phyloP scores from a whole-genome alignment of 495 filamentous ascomycete species.

The Penicillium silybi region DNA sequence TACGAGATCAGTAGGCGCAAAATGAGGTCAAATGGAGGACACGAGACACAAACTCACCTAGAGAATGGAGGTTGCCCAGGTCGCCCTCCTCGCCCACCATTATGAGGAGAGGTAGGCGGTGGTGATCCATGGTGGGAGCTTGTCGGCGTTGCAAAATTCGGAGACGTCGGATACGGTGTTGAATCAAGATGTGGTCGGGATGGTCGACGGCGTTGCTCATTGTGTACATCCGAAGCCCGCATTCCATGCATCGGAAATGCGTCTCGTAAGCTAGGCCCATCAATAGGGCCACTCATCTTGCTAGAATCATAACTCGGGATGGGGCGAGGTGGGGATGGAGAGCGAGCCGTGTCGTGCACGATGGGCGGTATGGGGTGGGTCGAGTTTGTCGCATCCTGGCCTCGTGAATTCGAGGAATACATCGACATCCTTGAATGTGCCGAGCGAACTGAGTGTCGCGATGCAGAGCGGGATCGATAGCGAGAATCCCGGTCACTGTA shows the following conservation, averaged over 20 bases:
- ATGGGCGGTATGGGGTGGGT: conserved; percentile 25
- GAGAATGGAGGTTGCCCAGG: conserved; percentile 53
- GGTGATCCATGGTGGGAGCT: conserved; percentile 67
- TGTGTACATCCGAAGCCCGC: conserved; percentile 29
- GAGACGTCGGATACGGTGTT: conserved; percentile 53
- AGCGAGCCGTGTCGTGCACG: conserved; percentile 22
- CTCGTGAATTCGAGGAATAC: conserved; percentile 22
- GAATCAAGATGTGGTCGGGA: conserved; percentile 38
- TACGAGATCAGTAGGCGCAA: conserved; percentile 17
- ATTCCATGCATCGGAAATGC: conserved; percentile 34
- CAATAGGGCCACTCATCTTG: conserved; percentile 14
- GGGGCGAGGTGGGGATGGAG: conserved; percentile 39
- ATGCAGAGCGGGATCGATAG: conserved; percentile 30
- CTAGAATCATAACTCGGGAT: conserved; percentile 35
- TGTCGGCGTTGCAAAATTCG: conserved; percentile 54
- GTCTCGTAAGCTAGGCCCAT: conserved; percentile 28
- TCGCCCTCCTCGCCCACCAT: conserved; percentile 52
- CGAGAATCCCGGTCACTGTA: conserved; percentile 28
- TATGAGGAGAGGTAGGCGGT: conserved; percentile 61
- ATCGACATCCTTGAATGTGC: conserved; percentile 28
- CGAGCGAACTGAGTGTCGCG: conserved; percentile 36
- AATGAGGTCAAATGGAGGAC: not conserved
- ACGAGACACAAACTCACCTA: conserved; percentile 44
- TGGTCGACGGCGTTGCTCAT: conserved; percentile 25
- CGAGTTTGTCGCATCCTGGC: conserved; percentile 30